Evolutionary conservation across 1,284 basidiomycete genomes (phyloP).

Genomic region (Trametes versicolor): DNA sequence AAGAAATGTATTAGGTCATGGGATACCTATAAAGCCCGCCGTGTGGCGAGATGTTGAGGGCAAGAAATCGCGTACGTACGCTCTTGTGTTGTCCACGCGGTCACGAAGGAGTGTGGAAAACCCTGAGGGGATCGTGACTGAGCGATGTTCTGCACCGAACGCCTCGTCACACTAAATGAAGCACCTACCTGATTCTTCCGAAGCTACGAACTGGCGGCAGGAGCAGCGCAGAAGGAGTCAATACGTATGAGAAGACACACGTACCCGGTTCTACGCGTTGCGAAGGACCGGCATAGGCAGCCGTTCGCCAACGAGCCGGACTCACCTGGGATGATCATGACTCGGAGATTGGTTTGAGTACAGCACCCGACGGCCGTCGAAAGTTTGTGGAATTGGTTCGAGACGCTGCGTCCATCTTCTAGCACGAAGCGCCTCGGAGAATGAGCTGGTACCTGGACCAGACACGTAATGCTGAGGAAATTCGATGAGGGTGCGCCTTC

Average conservation of each 20-base stretch:
- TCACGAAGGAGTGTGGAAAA: too few species aligned
- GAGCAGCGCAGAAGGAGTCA: not conserved
- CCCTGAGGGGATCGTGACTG: too few species aligned
- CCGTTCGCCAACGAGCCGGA: not conserved
- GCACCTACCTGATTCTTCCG: not conserved
- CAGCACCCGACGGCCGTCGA: not conserved
- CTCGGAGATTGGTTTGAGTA: not conserved
- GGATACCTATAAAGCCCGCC: too few species aligned
- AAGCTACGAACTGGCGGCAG: not conserved
- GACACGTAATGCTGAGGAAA: not conserved
- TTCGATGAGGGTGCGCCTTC: not conserved
- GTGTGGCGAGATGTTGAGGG: too few species aligned
- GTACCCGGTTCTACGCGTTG: not conserved
- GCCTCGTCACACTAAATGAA: too few species aligned
- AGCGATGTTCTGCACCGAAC: too few species aligned
- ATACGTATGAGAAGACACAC: not conserved
- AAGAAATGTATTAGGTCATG: too few species aligned
- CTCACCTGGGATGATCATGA: not conserved
- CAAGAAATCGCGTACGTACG: too few species aligned
- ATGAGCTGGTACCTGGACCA: not conserved
- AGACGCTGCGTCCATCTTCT: not conserved
- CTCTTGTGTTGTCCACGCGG: too few species aligned
- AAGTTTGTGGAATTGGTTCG: not conserved
- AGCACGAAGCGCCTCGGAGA: not conserved
- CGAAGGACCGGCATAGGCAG: not conserved